Conservation (phyloP, 73 alveolate species). For the Uronychia binucleata region DNA sequence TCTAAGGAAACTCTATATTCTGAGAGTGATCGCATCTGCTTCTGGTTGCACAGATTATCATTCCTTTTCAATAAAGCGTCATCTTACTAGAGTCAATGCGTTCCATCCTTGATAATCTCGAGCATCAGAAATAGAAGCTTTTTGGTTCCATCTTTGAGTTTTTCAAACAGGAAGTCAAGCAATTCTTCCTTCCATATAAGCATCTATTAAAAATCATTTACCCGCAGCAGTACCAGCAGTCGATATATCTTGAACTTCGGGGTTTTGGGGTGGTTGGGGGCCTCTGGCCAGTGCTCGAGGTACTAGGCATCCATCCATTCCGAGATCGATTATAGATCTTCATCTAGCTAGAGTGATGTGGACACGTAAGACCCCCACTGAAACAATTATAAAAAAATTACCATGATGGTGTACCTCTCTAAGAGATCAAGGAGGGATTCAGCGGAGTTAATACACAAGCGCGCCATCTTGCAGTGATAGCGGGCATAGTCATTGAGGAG, state of each 20-base stretch:
- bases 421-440: neutral
- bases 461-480: neutral
- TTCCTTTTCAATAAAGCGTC: neutral
- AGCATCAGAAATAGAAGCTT: neutral
- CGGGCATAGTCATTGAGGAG: neutral
- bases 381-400: no score
- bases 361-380: neutral
- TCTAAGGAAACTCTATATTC: neutral
- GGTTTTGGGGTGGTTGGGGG: neutral
- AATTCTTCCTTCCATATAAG: neutral
- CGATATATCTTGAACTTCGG: neutral
- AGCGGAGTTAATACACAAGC: neutral
- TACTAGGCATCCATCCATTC: neutral
- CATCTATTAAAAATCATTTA: neutral
- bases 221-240: neutral
- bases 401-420: neutral
- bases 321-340: neutral
- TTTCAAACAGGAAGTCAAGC: no score
- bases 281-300: neutral
- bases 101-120: neutral
- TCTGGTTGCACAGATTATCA: no score
- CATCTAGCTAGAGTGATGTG: neutral
- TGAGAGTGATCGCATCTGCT: no score
- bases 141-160: neutral
- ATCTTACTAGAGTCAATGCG: neutral